Base-by-base conservation (phyloP, 1,139 yeast species). In the Candida buenavistaensis region DNA sequence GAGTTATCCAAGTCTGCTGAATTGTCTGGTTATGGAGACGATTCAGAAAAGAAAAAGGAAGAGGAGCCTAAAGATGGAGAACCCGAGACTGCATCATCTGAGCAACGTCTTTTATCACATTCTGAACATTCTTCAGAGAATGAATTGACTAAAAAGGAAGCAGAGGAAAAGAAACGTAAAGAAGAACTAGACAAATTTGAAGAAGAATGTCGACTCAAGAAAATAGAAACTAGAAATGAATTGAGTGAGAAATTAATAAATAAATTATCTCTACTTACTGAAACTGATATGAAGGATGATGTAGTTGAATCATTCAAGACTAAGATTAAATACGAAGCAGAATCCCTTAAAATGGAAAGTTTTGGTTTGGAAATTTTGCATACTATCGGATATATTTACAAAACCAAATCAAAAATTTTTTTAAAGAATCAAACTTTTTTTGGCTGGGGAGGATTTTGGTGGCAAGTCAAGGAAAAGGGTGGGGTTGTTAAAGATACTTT, bases 311-410 rank as follows among this genome's bases (percentile, higher is more conserved):
- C 95, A 1, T 90, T 88, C 59, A 69, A 71, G 42, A 76, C 73
- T 37, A 88, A 89, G 57, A 75, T 85, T 52, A 75, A 72, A 45
- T 76, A 83, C 45, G 97, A 90, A 59, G 96, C 96, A 1, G 95
- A 89, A 52, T 74, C 84, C 30, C 73, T 92, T 43, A 90, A 90
- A 55, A 81, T 88, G 85, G 97, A 90, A 60, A 86, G 96, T 34
- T 92, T 90, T 63, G 97, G 97, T 6, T 66, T 89, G 34, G 96
- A 90, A 55, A 82, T 90, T 30, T 72, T 92, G 39, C 97, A 90
- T 54, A 75, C 96, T 1, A 79, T 90, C 39, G 97, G 97, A 12
- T 67, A 74, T 25, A 79, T 86, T 6, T 90, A 90, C 58, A 70
- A 72, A 45, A 72, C 83, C 47, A 88, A 88, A 52, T 77, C 89